Conservation (phyloP, 805 yeast species). For the Lachancea kluyveri region DNA sequence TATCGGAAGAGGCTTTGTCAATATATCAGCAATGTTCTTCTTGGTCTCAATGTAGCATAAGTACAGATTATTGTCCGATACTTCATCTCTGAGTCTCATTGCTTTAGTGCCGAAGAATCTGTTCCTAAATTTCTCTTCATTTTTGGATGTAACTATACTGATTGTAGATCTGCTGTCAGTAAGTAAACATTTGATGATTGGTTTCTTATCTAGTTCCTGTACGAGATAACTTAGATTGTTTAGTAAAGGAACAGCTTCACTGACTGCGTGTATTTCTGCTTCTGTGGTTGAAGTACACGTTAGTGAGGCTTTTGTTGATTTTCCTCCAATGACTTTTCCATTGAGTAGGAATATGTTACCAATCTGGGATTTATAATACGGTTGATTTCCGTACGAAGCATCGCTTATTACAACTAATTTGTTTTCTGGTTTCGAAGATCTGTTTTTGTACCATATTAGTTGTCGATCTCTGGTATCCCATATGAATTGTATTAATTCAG, state of each 20-base stretch:
- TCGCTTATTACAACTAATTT: constrained; percentile 1
- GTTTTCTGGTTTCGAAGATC: neutral
- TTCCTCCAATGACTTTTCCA: too few relatives aligned
- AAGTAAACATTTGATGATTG: too few relatives aligned
- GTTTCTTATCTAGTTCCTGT: too few relatives aligned
- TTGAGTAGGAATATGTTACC: constrained; percentile 1
- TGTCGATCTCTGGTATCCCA: neutral
- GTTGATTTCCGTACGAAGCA: constrained; percentile 1
- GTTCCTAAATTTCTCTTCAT: constrained; percentile 4
- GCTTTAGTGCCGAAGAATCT: constrained; percentile 8
- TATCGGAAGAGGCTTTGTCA: constrained; percentile 6
- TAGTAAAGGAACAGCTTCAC: too few relatives aligned
- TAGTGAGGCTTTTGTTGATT: neutral
- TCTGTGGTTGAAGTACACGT: constrained; percentile 1
- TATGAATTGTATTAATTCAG: neutral
- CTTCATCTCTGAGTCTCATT: constrained; percentile 6
- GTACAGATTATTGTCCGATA: neutral
- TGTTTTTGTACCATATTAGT: neutral
- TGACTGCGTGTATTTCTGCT: constrained; percentile 2
- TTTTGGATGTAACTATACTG: neutral
- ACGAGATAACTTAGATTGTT: too few relatives aligned
- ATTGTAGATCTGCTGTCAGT: constrained; percentile 5
- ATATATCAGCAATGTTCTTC: constrained; percentile 4
- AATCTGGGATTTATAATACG: constrained; percentile 1
- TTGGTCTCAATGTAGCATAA: constrained; percentile 5